These are phyloP conservation scores for Globisporangium middletonii DNA, from an alignment of 352 stramenopile species.

Conservation along the genomic window DNA sequence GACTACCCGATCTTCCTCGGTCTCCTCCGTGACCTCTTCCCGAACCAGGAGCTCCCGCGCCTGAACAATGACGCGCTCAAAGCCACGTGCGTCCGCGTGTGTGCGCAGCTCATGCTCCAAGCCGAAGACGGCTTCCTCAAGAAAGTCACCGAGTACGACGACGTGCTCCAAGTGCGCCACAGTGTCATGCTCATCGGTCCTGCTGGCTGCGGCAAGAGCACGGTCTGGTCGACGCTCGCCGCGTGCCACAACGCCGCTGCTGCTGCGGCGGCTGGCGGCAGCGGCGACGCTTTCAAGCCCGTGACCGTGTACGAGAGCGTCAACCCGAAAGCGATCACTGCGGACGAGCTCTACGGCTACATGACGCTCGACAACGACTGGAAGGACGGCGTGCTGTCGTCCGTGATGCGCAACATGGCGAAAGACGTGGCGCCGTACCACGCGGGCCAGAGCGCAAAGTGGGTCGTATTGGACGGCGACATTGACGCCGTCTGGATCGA, in stretches of 20 bases:
- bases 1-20: slow-evolving; percentile 94
- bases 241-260: slow-evolving; percentile 47
- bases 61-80: slow-evolving; percentile 43
- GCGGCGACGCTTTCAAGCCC: slow-evolving; percentile 75
- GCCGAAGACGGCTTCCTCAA: slow-evolving; percentile 94
- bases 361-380: slow-evolving; percentile 98
- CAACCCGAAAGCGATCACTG: slow-evolving; percentile 93
- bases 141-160: slow-evolving; percentile 94
- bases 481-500: slow-evolving; percentile 95
- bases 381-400: slow-evolving; percentile 95
- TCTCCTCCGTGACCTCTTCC: slow-evolving; percentile 93
- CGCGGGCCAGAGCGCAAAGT: slow-evolving; percentile 83
- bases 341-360: slow-evolving; percentile 92
- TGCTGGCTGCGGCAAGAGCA: slow-evolving; percentile 93
- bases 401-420: slow-evolving; percentile 96
- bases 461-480: slow-evolving; percentile 92
- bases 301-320: slow-evolving; percentile 93
- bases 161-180: slow-evolving; percentile 92
- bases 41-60: slow-evolving; percentile 33
- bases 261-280: slow-evolving; percentile 14
- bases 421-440: slow-evolving; percentile 89
- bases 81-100: slow-evolving; percentile 41
- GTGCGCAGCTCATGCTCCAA: slow-evolving; percentile 73
- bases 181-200: slow-evolving; percentile 96
- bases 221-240: slow-evolving; percentile 93